Evolutionary conservation across 305 asterid genomes (phyloP), one percentile per base, ranked within the genome.

Genomic region (Fraxinus nigra): DNA sequence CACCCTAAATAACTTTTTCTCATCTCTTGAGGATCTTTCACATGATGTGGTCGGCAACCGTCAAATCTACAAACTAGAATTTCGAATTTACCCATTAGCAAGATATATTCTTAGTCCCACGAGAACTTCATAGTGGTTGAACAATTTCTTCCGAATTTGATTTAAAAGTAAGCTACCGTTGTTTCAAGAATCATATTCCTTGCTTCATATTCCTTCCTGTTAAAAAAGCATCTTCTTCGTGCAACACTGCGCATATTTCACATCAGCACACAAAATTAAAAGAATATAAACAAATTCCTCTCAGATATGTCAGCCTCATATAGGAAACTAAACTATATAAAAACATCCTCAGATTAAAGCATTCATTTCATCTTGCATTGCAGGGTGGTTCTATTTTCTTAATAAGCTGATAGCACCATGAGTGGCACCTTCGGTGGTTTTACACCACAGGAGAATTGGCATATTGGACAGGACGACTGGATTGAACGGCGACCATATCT

Each of bases 131-230:
- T 28, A 28, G 73, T 65, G 73, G 34, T 4, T 65, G 26, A 2
- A 9, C 73, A 26, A 5, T 28, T 67, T 67, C 18, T 26, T 28
- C 35, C 2, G 13, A 28, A 3, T 11, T 67, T 28, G n/a, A 28
- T 28, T 26, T 5, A 13, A 24, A 28, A 67, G 5, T 9, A 28
- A 67, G 20, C 74, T 10, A 28, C 9, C 38, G 13, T 7, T 67
- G 10, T 67, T 10, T 26, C 34, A 74, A 79, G 97, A 92, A 92
- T 91, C 86, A 28, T 85, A 92, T 93, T 90, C 95, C 82, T 93
- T 91, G 84, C 81, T 84, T 82, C 74, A 88, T 85, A 82, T 79
- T 86, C 77, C 63, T 80, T 80, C 79, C 59, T 59, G 77, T 69
- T 6, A 28, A 28, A 79, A 80, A 48, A 72, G 89, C 89, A 90